Conservation (phyloP, 1,139 yeast species). For the Magnusiomyces sp. region DNA sequence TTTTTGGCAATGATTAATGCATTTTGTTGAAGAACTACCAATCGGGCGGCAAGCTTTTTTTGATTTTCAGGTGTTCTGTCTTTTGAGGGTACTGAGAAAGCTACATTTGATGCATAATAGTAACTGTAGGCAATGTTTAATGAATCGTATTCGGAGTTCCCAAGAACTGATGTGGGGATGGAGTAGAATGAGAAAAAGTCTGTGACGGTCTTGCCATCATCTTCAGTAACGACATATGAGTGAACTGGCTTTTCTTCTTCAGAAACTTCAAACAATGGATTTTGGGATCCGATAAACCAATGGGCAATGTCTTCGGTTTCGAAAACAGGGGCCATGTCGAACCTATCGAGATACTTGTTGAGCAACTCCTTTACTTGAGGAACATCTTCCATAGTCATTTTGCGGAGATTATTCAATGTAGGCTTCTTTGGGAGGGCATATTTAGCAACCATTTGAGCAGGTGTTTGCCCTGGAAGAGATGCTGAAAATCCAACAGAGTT, state of each 20-base stretch:
- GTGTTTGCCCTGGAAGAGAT: constrained; percentile 68
- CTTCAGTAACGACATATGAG: constrained; percentile 68
- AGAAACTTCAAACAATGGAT: constrained; percentile 17
- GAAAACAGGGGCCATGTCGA: constrained; percentile 66
- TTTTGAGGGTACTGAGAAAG: constrained; percentile 9
- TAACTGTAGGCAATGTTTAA: constrained; percentile 82
- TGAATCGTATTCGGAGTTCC: constrained; percentile 55
- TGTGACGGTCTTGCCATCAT: constrained; percentile 51
- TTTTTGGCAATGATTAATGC: constrained; percentile 68
- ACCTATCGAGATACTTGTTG: constrained; percentile 53
- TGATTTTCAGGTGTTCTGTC: constrained; percentile 15
- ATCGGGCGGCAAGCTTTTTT: constrained; percentile 44
- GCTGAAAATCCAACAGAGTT: constrained; percentile 80
- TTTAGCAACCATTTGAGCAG: constrained; percentile 72
- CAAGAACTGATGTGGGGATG: constrained; percentile 76
- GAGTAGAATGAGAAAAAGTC: constrained; percentile 88
- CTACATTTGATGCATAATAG: constrained; percentile 64
- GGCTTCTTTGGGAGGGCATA: constrained; percentile 61
- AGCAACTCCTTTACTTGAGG: constrained; percentile 55
- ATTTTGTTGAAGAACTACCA: constrained; percentile 56
- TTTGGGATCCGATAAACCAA: constrained; percentile 55
- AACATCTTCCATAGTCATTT: constrained; percentile 52
- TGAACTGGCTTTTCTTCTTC: constrained; percentile 49
- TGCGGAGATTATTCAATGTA: constrained; percentile 52
- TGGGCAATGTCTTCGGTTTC: constrained; percentile 62